Evolutionary conservation across 352 stramenopile genomes (phyloP).

Genomic region (Aphanomyces astaci): DNA sequence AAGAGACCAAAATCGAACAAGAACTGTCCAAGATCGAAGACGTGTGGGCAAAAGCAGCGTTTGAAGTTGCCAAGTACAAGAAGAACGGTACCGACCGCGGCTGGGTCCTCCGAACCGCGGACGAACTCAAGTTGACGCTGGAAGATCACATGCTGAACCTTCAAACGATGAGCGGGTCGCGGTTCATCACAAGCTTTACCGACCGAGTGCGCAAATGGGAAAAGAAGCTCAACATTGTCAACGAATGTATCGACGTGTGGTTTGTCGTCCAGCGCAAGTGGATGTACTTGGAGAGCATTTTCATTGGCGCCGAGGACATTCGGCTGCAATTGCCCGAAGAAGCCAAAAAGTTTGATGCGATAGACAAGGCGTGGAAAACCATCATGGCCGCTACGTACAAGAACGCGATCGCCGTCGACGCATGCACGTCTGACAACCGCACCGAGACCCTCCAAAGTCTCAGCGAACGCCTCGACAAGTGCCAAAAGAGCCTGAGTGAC

Average conservation of each 20-base stretch:
- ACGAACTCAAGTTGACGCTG: conserved; percentile 74
- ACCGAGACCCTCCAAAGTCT: conserved; percentile 84
- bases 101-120: conserved; percentile 72
- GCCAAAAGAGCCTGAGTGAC: conserved; percentile 85
- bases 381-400: conserved; percentile 90
- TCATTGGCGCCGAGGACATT: conserved; percentile 90
- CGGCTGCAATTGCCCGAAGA: conserved; percentile 89
- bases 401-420: conserved; percentile 87
- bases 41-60: conserved; percentile 77
- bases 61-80: conserved; percentile 91
- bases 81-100: conserved; percentile 84
- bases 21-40: conserved; percentile 90
- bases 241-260: conserved; percentile 89
- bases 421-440: conserved; percentile 80
- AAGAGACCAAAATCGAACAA: conserved; percentile 93
- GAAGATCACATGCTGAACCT: conserved; percentile 87
- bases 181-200: conserved; percentile 86
- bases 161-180: conserved; percentile 85
- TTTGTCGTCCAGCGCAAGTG: conserved; percentile 92
- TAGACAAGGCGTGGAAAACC: conserved; percentile 89
- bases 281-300: conserved; percentile 95
- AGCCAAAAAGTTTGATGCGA: conserved; percentile 90
- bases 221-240: conserved; percentile 82
- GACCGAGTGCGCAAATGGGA: conserved; percentile 89
- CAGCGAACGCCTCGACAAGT: conserved; percentile 84